Conservation (phyloP, 176 grass and related monocot species). For the Themeda triandra region DNA sequence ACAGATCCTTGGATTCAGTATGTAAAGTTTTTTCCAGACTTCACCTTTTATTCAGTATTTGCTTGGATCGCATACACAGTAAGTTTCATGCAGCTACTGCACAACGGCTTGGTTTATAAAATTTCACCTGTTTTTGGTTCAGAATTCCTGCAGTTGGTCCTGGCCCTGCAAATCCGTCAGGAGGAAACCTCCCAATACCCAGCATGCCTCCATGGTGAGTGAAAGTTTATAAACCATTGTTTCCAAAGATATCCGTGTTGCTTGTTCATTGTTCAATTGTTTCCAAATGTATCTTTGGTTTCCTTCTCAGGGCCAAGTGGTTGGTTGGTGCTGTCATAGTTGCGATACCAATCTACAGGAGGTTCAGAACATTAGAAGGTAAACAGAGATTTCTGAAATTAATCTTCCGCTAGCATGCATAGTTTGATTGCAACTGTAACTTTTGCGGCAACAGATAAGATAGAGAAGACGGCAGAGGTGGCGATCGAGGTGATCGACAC, state of each 20-base stretch:
- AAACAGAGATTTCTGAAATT: too few species aligned
- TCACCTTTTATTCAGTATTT: not conserved
- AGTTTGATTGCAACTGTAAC: not conserved
- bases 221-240: too few species aligned
- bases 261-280: not conserved
- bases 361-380: conserved; percentile 47
- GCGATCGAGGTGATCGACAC: conserved; percentile 46
- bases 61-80: too few species aligned
- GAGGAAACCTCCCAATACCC: conserved; percentile 40
- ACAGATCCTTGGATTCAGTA: not conserved
- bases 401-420: too few species aligned
- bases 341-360: conserved; percentile 54
- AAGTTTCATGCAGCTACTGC: too few species aligned
- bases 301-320: conserved; percentile 37
- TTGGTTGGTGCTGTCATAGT: conserved; percentile 35
- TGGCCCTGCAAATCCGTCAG: not conserved
- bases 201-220: conserved; percentile 52
- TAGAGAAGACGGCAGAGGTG: conserved; percentile 55
- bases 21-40: not conserved
- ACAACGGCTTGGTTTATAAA: too few species aligned
- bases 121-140: not conserved
- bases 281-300: not conserved
- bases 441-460: conserved; percentile 22
- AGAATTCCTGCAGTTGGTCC: conserved; percentile 28
- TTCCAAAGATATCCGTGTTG: not conserved